Conservation (phyloP, 495 filamentous ascomycete genomes). For the Neurospora tetraspora region DNA sequence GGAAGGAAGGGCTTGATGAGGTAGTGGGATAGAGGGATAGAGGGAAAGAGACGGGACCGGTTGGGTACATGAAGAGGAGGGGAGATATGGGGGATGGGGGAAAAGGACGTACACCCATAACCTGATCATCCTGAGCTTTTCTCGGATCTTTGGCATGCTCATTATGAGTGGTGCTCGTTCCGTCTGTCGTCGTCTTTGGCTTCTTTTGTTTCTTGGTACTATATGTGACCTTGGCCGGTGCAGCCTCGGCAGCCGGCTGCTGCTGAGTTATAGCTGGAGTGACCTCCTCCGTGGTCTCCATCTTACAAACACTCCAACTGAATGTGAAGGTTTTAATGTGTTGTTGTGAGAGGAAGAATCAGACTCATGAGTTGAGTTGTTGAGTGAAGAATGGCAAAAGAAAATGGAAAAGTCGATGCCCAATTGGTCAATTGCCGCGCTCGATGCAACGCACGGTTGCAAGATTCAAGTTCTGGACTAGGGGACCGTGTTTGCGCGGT, state of each 20-base stretch:
- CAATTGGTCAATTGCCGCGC: not conserved
- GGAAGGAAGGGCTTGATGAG: too few relatives aligned
- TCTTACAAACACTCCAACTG: not conserved
- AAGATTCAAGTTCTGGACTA: not conserved
- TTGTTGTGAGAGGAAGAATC: not conserved
- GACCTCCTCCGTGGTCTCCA: not conserved
- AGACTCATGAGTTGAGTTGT: not conserved
- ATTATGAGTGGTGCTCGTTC: not conserved
- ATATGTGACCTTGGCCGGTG: too few relatives aligned
- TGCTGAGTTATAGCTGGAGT: not conserved
- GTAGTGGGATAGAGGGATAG: not conserved
- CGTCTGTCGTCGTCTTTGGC: not conserved
- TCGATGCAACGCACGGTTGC: not conserved
- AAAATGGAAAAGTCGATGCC: not conserved
- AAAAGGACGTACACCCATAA: conserved; percentile 51
- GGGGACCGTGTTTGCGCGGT: not conserved
- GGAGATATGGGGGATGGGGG: too few relatives aligned
- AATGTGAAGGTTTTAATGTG: not conserved
- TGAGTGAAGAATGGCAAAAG: not conserved
- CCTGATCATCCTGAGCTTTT: conserved; percentile 47
- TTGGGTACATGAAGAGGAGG: too few relatives aligned
- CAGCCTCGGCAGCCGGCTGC: too few relatives aligned
- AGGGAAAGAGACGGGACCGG: not conserved
- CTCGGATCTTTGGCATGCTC: not conserved
- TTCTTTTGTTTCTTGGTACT: not conserved